phyloP scores from a whole-genome alignment of 2,329 filamentous ascomycete species.

The Dryadomyces quercivorus region DNA sequence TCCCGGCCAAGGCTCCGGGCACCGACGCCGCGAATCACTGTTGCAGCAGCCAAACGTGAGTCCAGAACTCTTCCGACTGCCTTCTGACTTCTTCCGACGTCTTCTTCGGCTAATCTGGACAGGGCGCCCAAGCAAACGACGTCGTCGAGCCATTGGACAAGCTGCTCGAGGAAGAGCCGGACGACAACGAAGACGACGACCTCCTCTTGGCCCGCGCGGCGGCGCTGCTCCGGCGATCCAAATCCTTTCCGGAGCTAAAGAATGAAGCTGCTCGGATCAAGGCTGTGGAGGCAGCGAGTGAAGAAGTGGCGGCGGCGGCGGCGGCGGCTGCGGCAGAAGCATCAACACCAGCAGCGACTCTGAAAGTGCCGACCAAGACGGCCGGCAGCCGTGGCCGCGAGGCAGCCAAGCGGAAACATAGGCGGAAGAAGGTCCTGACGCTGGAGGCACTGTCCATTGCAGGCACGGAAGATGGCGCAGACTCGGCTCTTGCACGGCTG shows the following conservation, averaged over 20 bases:
- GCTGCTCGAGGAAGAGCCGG: conserved; percentile 43
- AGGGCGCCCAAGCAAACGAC: conserved; percentile 42
- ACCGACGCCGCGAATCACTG: conserved; percentile 57
- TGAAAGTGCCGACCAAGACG: not conserved
- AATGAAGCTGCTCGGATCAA: conserved; percentile 33
- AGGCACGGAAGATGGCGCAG: conserved; percentile 13
- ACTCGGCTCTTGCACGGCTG: conserved; percentile 5
- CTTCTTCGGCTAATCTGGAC: not conserved
- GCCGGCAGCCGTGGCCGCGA: not conserved
- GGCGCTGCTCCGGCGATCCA: conserved; percentile 51
- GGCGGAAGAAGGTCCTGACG: conserved; percentile 24
- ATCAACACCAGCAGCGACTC: not conserved
- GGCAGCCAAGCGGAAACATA: not conserved
- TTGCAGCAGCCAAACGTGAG: conserved; percentile 54
- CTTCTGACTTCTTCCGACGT: not conserved
- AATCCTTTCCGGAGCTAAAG: conserved; percentile 71
- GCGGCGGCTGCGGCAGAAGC: no score
- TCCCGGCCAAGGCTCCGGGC: conserved; percentile 33
- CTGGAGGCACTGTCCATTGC: conserved; percentile 39
- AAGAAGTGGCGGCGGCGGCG: not conserved
- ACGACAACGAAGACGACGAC: conserved; percentile 23
- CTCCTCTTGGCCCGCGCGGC: conserved; percentile 41
- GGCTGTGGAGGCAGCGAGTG: conserved; percentile 13
- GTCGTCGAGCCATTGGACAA: conserved; percentile 43
- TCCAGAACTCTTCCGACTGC: conserved; percentile 6